These are phyloP conservation scores for Haplographium delicatum DNA, from an alignment of 495 filamentous ascomycete genomes.

Conservation along the genomic window DNA sequence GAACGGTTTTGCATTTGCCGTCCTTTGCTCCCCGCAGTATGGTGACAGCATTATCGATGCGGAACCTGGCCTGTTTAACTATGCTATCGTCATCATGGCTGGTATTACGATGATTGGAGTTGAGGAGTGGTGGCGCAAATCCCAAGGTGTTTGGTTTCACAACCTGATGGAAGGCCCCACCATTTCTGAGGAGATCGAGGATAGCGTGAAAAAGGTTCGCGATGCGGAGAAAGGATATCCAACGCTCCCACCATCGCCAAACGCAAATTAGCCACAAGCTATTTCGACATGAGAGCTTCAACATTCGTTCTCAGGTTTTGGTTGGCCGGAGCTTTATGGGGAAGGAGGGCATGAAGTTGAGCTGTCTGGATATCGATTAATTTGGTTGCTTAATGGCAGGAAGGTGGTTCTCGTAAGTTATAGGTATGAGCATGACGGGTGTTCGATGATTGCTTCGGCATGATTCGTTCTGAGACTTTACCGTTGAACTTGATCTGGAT, in stretches of 20 bases:
- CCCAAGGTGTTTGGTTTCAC: slow-evolving; percentile 30
- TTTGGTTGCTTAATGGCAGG: not conserved
- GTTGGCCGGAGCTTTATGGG: too few species aligned
- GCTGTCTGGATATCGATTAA: too few species aligned
- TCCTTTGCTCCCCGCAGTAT: slow-evolving; percentile 34
- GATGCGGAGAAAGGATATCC: not conserved
- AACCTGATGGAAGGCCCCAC: slow-evolving; percentile 27
- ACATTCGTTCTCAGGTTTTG: too few species aligned
- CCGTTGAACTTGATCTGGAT: slow-evolving; percentile 20
- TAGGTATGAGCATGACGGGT: slow-evolving; percentile 32
- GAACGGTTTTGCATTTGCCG: slow-evolving; percentile 34
- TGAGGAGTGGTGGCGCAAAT: slow-evolving; percentile 35
- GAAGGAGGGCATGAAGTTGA: too few species aligned
- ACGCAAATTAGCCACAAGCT: not conserved
- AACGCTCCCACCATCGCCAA: not conserved
- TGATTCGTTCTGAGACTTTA: slow-evolving; percentile 21
- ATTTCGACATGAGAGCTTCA: not conserved
- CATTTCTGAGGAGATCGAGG: not conserved
- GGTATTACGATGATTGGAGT: slow-evolving; percentile 32
- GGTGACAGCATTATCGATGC: slow-evolving; percentile 25
- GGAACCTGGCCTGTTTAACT: slow-evolving; percentile 32
- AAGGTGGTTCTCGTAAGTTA: slow-evolving; percentile 1
- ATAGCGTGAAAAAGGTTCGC: not conserved
- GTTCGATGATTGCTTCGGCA: slow-evolving; percentile 32
- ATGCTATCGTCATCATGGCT: slow-evolving; percentile 35